These are phyloP conservation scores for Aspergillus sp. DNA, from an alignment of 2,329 filamentous ascomycete genomes.

Conservation along the genomic window DNA sequence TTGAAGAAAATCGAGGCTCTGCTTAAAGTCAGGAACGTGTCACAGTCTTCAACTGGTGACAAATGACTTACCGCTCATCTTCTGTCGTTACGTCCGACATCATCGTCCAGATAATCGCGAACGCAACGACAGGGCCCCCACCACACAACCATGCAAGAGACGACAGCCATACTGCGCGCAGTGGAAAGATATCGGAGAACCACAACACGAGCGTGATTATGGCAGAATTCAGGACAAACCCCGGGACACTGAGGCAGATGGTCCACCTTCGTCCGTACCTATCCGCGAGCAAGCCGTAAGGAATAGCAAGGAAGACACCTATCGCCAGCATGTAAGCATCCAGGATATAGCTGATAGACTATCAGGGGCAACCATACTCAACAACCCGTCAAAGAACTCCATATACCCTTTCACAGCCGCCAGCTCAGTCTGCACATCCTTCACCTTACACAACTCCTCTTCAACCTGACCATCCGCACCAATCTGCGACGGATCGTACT, in stretches of 20 bases:
- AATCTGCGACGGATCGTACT: conserved; percentile 39
- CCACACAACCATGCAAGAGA: conserved; percentile 41
- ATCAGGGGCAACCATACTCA: conserved; percentile 18
- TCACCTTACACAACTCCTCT: conserved; percentile 46
- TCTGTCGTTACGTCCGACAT: conserved; percentile 45
- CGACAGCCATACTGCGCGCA: conserved; percentile 45
- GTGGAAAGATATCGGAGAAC: conserved; percentile 36
- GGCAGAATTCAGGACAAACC: conserved; percentile 30
- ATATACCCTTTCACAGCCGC: conserved; percentile 46
- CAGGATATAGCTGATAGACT: neutral
- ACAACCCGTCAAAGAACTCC: conserved; percentile 42
- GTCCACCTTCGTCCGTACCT: conserved; percentile 42
- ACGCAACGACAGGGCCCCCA: conserved; percentile 42
- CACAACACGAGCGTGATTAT: conserved; percentile 29
- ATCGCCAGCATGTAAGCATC: conserved; percentile 1
- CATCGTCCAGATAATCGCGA: conserved; percentile 46
- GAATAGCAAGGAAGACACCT: conserved; percentile 43
- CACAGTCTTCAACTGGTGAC: conserved; percentile 15
- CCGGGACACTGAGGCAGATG: conserved; percentile 37
- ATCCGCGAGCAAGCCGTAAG: conserved; percentile 46
- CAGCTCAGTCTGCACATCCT: conserved; percentile 42
- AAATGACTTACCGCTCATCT: conserved; percentile 32
- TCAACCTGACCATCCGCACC: conserved; percentile 35
- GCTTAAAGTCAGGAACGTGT: conserved; percentile 1
- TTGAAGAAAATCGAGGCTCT: conserved; percentile 38